phyloP scores from a whole-genome alignment of 345 rosid genomes.

The Gossypium stocksii region DNA sequence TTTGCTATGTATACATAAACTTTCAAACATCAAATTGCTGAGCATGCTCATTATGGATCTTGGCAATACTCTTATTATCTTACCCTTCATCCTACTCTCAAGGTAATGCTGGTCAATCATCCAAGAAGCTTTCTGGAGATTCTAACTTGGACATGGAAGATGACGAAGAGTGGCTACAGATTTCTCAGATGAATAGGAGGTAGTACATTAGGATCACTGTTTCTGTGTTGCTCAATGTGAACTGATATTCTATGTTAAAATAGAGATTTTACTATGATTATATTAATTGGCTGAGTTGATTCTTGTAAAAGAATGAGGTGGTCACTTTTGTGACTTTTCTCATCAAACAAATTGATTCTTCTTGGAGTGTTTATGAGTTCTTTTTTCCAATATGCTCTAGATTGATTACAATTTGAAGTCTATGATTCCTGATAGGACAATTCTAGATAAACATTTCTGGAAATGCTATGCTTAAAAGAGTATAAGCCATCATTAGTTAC shows the following conservation, averaged over 20 bases:
- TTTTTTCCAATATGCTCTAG: background rate
- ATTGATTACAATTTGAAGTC: background rate
- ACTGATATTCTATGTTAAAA: background rate
- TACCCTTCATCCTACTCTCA: slow-evolving; percentile 1
- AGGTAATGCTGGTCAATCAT: slow-evolving; percentile 31
- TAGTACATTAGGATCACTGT: slow-evolving; percentile 17
- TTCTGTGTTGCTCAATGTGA: background rate
- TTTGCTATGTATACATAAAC: background rate
- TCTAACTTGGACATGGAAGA: slow-evolving; percentile 36
- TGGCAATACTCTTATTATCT: background rate
- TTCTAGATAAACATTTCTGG: background rate
- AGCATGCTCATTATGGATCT: background rate
- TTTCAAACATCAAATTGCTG: background rate
- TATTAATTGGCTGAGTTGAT: background rate
- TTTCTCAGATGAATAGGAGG: slow-evolving; percentile 69
- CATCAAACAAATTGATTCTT: background rate
- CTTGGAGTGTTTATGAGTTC: background rate
- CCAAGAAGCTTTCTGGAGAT: slow-evolving; percentile 29
- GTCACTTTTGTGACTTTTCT: background rate
- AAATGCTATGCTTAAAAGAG: slow-evolving; percentile 1
- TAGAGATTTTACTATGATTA: background rate
- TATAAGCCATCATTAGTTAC: background rate
- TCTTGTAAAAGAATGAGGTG: background rate
- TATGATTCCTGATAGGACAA: background rate
- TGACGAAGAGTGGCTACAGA: slow-evolving; percentile 58